Evolutionary conservation across 768 basidiomycete species (phyloP).

Genomic region (Leccinum rimulosum): DNA sequence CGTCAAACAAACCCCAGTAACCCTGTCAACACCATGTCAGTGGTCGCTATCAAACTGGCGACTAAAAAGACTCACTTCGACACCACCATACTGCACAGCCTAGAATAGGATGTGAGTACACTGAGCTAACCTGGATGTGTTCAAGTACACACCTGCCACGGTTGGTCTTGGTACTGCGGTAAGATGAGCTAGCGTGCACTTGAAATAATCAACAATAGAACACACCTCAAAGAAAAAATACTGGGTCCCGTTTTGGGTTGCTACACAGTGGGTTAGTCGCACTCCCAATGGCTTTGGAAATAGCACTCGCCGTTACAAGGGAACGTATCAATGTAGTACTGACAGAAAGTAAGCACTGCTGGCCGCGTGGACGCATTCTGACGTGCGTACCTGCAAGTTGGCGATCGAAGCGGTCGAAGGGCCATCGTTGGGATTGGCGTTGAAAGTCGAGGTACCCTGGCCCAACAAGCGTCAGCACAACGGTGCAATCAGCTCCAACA

Average conservation of each 20-base stretch:
- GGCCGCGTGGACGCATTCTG: background rate
- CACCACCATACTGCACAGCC: slow-evolving; percentile 71
- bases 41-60: slow-evolving; percentile 2
- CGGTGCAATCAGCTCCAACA: background rate
- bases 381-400: slow-evolving; percentile 52
- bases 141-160: slow-evolving; percentile 62
- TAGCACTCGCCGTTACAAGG: slow-evolving; percentile 52
- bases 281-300: background rate
- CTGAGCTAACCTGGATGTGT: background rate
- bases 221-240: slow-evolving; percentile 87
- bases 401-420: slow-evolving; percentile 57
- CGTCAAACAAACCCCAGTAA: slow-evolving; percentile 67
- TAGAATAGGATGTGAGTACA: slow-evolving; percentile 27
- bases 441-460: slow-evolving; percentile 56
- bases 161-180: slow-evolving; percentile 66
- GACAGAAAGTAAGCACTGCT: slow-evolving; percentile 8
- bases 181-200: background rate
- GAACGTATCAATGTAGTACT: slow-evolving; percentile 84
- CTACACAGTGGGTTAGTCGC: slow-evolving; percentile 28
- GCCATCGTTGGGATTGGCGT: slow-evolving; percentile 61
- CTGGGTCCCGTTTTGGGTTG: slow-evolving; percentile 74
- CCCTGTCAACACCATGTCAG: slow-evolving; percentile 29
- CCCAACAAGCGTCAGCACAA: slow-evolving; percentile 3
- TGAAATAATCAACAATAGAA: slow-evolving; percentile 2
- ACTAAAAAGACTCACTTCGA: slow-evolving; percentile 46